Evolutionary conservation across 2,329 filamentous ascomycete species (phyloP).

Genomic region (Fulvia fulva): DNA sequence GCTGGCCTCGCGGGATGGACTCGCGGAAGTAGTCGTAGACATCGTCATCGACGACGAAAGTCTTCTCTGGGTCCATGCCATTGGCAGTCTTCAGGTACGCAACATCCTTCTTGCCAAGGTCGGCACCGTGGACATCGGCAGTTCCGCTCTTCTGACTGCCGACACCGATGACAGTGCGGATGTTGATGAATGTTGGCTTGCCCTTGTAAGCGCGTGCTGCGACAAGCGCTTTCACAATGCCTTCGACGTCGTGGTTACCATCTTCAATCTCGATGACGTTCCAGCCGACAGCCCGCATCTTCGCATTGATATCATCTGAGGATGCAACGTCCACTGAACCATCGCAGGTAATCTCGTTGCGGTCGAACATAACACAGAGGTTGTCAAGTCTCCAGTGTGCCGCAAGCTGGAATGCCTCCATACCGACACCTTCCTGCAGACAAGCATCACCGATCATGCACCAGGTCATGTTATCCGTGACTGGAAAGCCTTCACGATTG

Average conservation of each 20-base stretch:
- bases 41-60: conserved; percentile 38
- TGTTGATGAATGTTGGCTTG: conserved; percentile 56
- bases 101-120: conserved; percentile 54
- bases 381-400: conserved; percentile 55
- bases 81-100: conserved; percentile 51
- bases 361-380: conserved; percentile 56
- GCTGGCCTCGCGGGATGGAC: conserved; percentile 44
- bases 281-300: conserved; percentile 56
- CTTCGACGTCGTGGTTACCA: conserved; percentile 51
- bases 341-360: conserved; percentile 59
- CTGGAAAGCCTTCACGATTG: conserved; percentile 47
- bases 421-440: conserved; percentile 54
- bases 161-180: conserved; percentile 54
- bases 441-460: conserved; percentile 58
- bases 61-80: conserved; percentile 46
- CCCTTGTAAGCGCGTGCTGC: conserved; percentile 33
- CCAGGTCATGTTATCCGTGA: conserved; percentile 52
- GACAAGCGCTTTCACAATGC: conserved; percentile 46
- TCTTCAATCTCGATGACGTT: conserved; percentile 53
- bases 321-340: conserved; percentile 51
- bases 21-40: conserved; percentile 53
- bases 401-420: conserved; percentile 57
- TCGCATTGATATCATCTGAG: conserved; percentile 54
- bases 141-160: conserved; percentile 49
- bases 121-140: conserved; percentile 56